Evolutionary conservation across 352 stramenopile genomes (phyloP), one percentile per base, ranked within the genome.

Genomic region (Phytophthora aleatoria): DNA sequence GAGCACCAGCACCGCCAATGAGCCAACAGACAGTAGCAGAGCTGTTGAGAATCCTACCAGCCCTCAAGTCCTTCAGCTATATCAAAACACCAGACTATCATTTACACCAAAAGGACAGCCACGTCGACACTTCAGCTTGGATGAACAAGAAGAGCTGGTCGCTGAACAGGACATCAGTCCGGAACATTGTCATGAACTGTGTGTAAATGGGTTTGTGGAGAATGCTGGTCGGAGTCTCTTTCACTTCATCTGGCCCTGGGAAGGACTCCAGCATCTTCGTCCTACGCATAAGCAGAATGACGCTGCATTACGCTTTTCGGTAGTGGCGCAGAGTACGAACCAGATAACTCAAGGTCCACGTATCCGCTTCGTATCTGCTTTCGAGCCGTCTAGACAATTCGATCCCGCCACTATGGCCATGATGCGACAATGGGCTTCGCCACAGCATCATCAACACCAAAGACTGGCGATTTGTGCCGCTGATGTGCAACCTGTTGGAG

Each of bases 131-230:
- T 67, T 76, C 27, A 70, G 54, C 27, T 47, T 73, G 43, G 53
- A 76, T 33, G 49, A 71, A 27, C 68, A 74, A 57, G 64, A 73
- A 54, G 68, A 77, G 48, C 47, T 79, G 7, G 42, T 73, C 4
- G 73, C 79, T 1, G 74, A 86, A 53, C 71, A 89, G 35, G 73
- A 88, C 31, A 83, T 94, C 49, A 69, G 64, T 11, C 74, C 80
- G 1, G 80, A 90, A 47, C 69, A 91, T 42, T 94, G 85, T 44
- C 85, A 94, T 44, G 83, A 94, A 35, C 59, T 94, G 15, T 94
- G 85, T 52, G 72, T 85, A n/a, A 87, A 83, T 43, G 85, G 83
- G 0, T 87, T 81, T 43, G 82, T 82, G 5, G 79, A 90, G 52
- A 90, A 90, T 64, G 64, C 73, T n/a, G 67, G 63, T 4, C 74